Evolutionary conservation across 306 rosid genomes (phyloP), one percentile per base, ranked within the genome.

Genomic region (Medicago ruthenica): DNA sequence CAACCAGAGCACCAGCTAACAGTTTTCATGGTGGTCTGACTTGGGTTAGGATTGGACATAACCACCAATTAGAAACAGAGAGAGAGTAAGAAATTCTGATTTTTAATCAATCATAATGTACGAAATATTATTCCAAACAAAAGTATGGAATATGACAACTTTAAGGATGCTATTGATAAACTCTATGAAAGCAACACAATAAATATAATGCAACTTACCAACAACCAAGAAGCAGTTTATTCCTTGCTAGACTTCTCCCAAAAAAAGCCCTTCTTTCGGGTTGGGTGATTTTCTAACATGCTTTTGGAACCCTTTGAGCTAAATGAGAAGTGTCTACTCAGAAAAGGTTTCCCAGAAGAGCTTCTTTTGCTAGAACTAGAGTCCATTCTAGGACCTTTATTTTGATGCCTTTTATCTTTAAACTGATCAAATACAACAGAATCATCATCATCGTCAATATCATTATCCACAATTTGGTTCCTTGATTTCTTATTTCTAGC

Each of bases 231-330:
- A 71, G 39, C 58, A 54, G 85, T 77, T 85, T 87, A 92, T 70
- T 77, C 77, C 77, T 84, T 94, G 83, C 88, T 85, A 69, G 91
- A 90, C 83, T 86, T 92, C 31, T 91, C 86, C 98, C 98, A 91
- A 87, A 94, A 94, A 88, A 91, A 92, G 36, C 98, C 97, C 81
- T 88, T 94, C 88, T 88, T 94, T 81, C 86, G 82, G 37, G 86
- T 31, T 22, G 89, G 68, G 31, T 76, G 89, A 74, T 76, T 90
- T 57, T 89, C 93, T 34, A 84, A 53, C 70, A 82, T 41, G 84
- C 55, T 37, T 75, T 88, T 86, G 67, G 90, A 80, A 31, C 97
- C 72, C 88, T 84, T 94, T 37, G 97, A 88, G 74, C 96, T 88
- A 80, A 94, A 90, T 14, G 98, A 88, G 80, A 94, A 93, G 84